Percentiles rank a stretch among this genome's conserved stretches.
These are phyloP conservation scores for Xylariales sp. DNA, from an alignment of 2,329 filamentous ascomycete genomes.

Conservation along the genomic window DNA sequence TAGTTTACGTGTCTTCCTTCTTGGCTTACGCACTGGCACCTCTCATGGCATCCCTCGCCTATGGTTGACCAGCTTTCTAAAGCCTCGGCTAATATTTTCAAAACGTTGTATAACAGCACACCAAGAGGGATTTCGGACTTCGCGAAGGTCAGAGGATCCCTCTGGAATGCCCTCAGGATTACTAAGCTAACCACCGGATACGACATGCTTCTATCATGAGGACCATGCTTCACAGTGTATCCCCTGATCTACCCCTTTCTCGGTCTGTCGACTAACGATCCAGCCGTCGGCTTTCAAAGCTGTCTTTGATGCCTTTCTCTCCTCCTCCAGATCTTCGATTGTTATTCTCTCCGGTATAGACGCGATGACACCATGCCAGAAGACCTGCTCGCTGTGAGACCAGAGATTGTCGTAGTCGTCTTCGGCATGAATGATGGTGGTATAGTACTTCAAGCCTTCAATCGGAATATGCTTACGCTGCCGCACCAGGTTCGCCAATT, in stretches of 20 bases:
- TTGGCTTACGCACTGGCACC: too few relatives aligned
- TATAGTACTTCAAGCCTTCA: conserved; percentile 30
- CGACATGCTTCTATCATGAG: conserved; percentile 56
- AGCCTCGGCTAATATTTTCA: too few relatives aligned
- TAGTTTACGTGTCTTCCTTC: too few relatives aligned
- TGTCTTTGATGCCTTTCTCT: conserved; percentile 33
- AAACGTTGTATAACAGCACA: too few relatives aligned
- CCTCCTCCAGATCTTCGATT: conserved; percentile 39
- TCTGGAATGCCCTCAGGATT: conserved; percentile 41
- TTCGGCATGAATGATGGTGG: conserved; percentile 46
- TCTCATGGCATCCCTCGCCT: too few relatives aligned
- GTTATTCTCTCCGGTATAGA: conserved; percentile 30
- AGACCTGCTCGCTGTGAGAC: conserved; percentile 43
- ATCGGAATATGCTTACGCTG: conserved; percentile 25
- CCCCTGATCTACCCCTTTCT: conserved; percentile 46
- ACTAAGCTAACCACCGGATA: conserved; percentile 50
- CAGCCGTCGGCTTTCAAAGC: conserved; percentile 45
- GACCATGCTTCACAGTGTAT: conserved; percentile 49
- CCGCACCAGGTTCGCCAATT: conserved; percentile 40
- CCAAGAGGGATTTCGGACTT: too few relatives aligned
- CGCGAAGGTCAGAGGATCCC: too few relatives aligned
- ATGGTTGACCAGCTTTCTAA: too few relatives aligned
- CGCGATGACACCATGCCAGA: conserved; percentile 52
- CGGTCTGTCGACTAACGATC: conserved; percentile 40
- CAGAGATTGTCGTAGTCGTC: conserved; percentile 49